Conservation (phyloP, 768 basidiomycete species). For the Clitopilus passeckerianus region DNA sequence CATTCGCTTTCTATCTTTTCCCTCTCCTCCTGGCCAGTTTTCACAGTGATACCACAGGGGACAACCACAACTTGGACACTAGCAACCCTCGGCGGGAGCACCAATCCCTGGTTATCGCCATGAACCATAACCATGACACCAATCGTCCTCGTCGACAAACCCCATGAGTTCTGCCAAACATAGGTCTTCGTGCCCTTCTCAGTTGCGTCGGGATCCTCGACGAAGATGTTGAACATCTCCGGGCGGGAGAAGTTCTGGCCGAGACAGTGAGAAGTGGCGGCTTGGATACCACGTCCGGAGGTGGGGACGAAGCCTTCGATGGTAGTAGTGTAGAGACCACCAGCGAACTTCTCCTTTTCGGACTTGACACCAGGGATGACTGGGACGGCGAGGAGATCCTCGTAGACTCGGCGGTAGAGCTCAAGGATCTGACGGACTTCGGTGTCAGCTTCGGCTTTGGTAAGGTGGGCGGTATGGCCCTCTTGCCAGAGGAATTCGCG, state of each 20-base stretch:
- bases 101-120: constrained; percentile 95
- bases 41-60: constrained; percentile 91
- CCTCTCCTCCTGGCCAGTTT: constrained; percentile 65
- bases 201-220: constrained; percentile 86
- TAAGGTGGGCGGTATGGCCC: constrained; percentile 93
- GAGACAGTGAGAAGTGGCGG: constrained; percentile 94
- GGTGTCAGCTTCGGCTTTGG: constrained; percentile 81
- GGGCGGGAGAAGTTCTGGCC: constrained; percentile 97
- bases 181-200: constrained; percentile 64
- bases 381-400: constrained; percentile 95
- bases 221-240: constrained; percentile 97
- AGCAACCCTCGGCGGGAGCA: constrained; percentile 97
- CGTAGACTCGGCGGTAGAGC: constrained; percentile 91
- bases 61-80: constrained; percentile 86
- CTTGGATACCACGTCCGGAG: constrained; percentile 96
- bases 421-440: constrained; percentile 95
- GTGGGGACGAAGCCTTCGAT: constrained; percentile 98
- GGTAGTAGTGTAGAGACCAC: constrained; percentile 96
- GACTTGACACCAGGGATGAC: constrained; percentile 97
- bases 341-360: constrained; percentile 99
- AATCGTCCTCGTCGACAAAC: constrained; percentile 90
- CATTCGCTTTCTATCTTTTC: constrained; percentile 72
- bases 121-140: constrained; percentile 99
- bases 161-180: constrained; percentile 99
- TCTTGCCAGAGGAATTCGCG: constrained; percentile 99